Conservation (phyloP, 495 filamentous ascomycete species). For the Pseudoneurospora amorphoporcata region DNA sequence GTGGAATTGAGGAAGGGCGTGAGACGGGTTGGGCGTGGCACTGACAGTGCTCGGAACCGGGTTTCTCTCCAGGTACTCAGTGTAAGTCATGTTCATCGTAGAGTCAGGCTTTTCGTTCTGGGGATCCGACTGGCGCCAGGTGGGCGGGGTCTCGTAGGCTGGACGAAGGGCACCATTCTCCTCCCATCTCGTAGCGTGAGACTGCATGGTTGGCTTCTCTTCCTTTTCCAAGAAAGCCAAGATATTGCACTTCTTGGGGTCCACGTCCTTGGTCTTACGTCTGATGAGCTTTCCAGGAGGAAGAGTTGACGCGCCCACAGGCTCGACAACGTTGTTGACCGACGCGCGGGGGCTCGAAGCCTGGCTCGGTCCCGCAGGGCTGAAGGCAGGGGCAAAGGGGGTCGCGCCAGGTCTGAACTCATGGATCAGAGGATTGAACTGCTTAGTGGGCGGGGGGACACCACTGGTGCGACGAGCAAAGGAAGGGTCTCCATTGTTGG, state of each 20-base stretch:
- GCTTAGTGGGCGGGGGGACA: conserved; percentile 28
- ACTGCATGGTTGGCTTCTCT: conserved; percentile 49
- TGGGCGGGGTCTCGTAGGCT: conserved; percentile 68
- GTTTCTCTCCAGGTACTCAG: conserved; percentile 63
- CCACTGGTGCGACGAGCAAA: conserved; percentile 38
- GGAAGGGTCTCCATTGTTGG: conserved; percentile 34
- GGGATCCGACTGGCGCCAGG: conserved; percentile 55
- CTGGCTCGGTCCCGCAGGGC: conserved; percentile 53
- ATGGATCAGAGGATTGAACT: conserved; percentile 72
- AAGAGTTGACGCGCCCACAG: conserved; percentile 23
- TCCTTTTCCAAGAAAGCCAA: conserved; percentile 53
- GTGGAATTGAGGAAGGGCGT: conserved; percentile 46
- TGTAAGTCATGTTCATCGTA: conserved; percentile 50
- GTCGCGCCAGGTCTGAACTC: conserved; percentile 73
- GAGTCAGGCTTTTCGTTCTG: conserved; percentile 53
- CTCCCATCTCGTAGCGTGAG: conserved; percentile 49
- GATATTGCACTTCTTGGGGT: conserved; percentile 45
- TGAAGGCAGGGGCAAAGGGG: conserved; percentile 60
- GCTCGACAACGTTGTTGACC: conserved; percentile 29
- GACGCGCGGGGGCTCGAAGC: conserved; percentile 55
- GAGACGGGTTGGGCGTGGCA: conserved; percentile 56
- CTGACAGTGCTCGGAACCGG: conserved; percentile 41
- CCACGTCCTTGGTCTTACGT: conserved; percentile 53
- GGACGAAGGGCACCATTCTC: conserved; percentile 67
- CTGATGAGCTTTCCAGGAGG: conserved; percentile 37